These are phyloP conservation scores for Sporothrix globosa DNA, from an alignment of 2,329 filamentous ascomycete genomes.

Conservation along the genomic window DNA sequence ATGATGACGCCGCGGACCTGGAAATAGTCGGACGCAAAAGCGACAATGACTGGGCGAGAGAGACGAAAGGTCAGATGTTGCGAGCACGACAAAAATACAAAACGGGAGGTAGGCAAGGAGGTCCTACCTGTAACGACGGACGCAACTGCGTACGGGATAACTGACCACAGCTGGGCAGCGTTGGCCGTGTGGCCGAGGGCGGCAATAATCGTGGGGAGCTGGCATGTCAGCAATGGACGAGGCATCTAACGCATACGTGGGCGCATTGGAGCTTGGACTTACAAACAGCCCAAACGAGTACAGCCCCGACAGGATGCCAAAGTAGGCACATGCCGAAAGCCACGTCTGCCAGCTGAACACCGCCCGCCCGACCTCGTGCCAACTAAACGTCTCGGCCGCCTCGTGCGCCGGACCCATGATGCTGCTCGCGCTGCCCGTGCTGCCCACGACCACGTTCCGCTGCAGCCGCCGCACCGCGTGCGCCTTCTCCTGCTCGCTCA, in stretches of 20 bases:
- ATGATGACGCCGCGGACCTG: slow-evolving; percentile 63
- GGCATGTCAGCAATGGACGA: not conserved
- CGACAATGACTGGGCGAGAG: slow-evolving; percentile 49
- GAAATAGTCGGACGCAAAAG: slow-evolving; percentile 63
- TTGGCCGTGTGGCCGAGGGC: slow-evolving; percentile 59
- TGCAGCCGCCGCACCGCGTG: slow-evolving; percentile 52
- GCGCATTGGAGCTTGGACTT: not conserved
- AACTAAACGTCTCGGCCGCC: slow-evolving; percentile 54
- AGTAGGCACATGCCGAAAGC: slow-evolving; percentile 65
- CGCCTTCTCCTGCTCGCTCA: slow-evolving; percentile 56
- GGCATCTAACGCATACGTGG: no score
- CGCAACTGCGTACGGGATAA: slow-evolving; percentile 66
- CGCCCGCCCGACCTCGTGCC: slow-evolving; percentile 66
- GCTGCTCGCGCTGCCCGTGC: not conserved
- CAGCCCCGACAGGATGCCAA: slow-evolving; percentile 60
- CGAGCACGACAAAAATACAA: not conserved
- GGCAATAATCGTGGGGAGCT: slow-evolving; percentile 67
- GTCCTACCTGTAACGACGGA: slow-evolving; percentile 56
- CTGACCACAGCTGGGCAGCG: slow-evolving; percentile 64
- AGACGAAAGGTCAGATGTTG: not conserved
- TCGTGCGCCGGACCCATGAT: slow-evolving; percentile 33
- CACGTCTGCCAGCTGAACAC: slow-evolving; percentile 64
- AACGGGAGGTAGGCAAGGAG: not conserved
- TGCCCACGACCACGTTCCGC: not conserved
- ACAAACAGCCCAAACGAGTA: slow-evolving; percentile 69